Conservation (phyloP, 108 stramenopile genomes). For the Skeletonema menzelii region DNA sequence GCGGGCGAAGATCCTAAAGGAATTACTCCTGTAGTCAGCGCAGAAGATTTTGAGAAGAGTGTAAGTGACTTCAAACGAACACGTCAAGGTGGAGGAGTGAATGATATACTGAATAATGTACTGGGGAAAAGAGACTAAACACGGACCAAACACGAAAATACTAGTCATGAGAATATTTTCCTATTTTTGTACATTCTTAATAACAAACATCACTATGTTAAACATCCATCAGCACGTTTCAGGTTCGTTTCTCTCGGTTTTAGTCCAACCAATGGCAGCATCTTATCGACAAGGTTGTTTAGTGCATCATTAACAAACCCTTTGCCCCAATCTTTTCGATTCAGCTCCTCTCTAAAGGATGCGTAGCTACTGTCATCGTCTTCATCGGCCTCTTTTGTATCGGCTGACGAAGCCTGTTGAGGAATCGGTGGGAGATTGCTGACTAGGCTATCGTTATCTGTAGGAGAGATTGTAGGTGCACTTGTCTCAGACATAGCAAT, state of each 20-base stretch:
- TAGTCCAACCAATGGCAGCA: conserved; percentile 5
- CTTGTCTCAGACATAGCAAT: conserved; percentile 20
- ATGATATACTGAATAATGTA: conserved; percentile 36
- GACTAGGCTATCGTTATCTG: neutral
- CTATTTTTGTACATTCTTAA: neutral
- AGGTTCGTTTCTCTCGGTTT: neutral
- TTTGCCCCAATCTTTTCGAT: conserved; percentile 20
- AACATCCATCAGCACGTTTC: conserved; percentile 13
- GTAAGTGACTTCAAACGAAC: conserved; percentile 68
- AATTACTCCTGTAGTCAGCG: conserved; percentile 60
- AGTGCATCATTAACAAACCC: conserved; percentile 3
- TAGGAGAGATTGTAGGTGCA: neutral
- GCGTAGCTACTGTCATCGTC: conserved; percentile 16
- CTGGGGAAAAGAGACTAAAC: conserved; percentile 11
- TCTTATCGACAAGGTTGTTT: conserved; percentile 1
- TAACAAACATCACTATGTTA: conserved; percentile 12
- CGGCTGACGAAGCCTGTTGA: neutral
- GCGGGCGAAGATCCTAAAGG: conserved; percentile 40
- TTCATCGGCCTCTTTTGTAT: conserved; percentile 11
- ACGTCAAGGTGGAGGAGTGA: conserved; percentile 47
- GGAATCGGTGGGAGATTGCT: conserved; percentile 5
- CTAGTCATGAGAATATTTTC: neutral
- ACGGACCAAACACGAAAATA: neutral
- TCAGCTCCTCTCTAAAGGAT: conserved; percentile 17
- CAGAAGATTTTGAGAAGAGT: conserved; percentile 78